A percentile compares a stretch with the other conserved stretches of the same genome.
phyloP scores from a whole-genome alignment of 441 rosid species.

The Jatropha podagrica region DNA sequence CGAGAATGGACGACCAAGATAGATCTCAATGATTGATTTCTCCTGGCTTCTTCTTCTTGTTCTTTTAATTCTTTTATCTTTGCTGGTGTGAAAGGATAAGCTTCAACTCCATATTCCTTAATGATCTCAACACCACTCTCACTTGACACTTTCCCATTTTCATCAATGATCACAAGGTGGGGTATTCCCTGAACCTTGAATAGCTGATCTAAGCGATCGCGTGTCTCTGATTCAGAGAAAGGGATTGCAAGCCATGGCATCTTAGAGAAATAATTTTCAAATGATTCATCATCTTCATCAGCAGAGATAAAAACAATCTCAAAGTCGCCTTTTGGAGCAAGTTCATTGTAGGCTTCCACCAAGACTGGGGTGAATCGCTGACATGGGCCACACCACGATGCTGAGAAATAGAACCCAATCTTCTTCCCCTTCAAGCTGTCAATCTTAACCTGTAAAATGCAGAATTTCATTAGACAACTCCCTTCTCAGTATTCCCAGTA shows the following conservation, averaged over 20 bases:
- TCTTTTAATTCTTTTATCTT: constrained; percentile 56
- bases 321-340: constrained; percentile 45
- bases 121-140: constrained; percentile 50
- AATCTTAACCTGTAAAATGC: constrained; percentile 48
- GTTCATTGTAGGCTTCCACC: constrained; percentile 50
- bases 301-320: constrained; percentile 62
- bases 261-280: constrained; percentile 50
- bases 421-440: constrained; percentile 66
- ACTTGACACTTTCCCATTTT: constrained; percentile 43
- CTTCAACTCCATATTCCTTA: constrained; percentile 56
- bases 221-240: constrained; percentile 51
- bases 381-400: constrained; percentile 80
- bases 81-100: constrained; percentile 59
- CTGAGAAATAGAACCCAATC: constrained; percentile 70
- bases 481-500: not conserved
- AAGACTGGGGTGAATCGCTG: constrained; percentile 54
- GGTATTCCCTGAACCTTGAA: constrained; percentile 71
- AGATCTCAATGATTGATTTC: constrained; percentile 52
- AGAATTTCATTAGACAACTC: not conserved
- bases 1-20: constrained; percentile 49
- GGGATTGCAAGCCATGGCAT: constrained; percentile 91
- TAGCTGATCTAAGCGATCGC: constrained; percentile 39
- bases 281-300: constrained; percentile 53
- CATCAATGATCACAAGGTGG: constrained; percentile 58
- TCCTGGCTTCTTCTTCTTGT: constrained; percentile 52